A percentile compares a stretch with the other conserved stretches of the same genome.
Evolutionary conservation across 805 yeast genomes (phyloP).

Genomic region (Yamadazyma philogaea): DNA sequence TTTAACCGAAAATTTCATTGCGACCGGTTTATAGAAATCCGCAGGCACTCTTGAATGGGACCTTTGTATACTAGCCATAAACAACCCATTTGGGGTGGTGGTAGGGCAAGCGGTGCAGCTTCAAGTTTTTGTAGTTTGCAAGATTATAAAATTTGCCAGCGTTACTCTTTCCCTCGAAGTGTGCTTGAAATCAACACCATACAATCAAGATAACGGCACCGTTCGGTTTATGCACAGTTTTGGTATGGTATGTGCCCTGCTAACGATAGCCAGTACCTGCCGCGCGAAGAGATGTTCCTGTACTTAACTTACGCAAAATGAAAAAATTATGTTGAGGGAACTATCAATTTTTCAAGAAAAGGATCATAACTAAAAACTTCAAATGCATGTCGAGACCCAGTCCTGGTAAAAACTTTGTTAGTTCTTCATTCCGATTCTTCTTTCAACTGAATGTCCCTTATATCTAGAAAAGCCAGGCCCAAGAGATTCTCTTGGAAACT

Average conservation of each 20-base stretch:
- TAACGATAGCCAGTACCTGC: background rate
- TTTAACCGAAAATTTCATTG: slow-evolving; percentile 3
- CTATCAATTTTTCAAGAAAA: background rate
- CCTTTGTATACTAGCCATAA: slow-evolving; percentile 11
- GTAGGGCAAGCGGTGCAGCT: background rate
- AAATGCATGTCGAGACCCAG: background rate
- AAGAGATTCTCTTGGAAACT: slow-evolving; percentile 1
- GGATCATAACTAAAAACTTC: background rate
- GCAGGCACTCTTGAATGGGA: slow-evolving; percentile 11
- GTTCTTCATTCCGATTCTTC: background rate
- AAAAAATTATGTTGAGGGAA: background rate
- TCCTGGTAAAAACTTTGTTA: background rate
- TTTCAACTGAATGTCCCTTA: background rate
- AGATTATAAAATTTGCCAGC: too few relatives aligned
- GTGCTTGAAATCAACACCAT: too few relatives aligned
- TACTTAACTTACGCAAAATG: too few relatives aligned
- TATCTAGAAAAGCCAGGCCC: background rate
- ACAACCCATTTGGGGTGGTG: background rate
- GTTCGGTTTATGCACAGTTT: too few relatives aligned
- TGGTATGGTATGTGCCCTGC: slow-evolving; percentile 3
- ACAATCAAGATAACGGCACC: too few relatives aligned
- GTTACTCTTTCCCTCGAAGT: too few relatives aligned
- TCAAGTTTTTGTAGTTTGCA: too few relatives aligned
- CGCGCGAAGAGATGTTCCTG: background rate
- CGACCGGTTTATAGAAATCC: slow-evolving; percentile 11